Base-by-base conservation (phyloP, 805 yeast species). In the Candida quercuum region DNA sequence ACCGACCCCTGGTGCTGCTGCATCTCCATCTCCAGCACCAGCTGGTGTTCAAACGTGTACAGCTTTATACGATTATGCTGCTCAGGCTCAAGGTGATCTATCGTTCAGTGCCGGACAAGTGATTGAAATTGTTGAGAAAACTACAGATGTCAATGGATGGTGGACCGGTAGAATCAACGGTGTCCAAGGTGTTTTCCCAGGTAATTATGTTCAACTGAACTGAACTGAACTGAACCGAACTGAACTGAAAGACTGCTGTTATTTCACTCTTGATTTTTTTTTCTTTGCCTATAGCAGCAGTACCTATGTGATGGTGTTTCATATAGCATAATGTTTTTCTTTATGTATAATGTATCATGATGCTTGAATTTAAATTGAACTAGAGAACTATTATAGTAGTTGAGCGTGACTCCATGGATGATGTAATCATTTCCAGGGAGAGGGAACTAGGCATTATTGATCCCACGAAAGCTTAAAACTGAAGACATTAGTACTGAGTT, bases 81-180 rank as follows among this genome's bases (percentile, higher is more conserved):
- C 98, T 0, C 97, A 88, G 61, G 93, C 96, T 0, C 85, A 74
- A 23, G 98, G 98, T 17, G 99, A 93, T 57, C 70, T 93, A 54
- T 63, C 84, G 15, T 86, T 93, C 66, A 72, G 79, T 24, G 95
- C 95, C 0, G 99, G 98, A 17, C 83, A 89, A 16, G 73, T 78
- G 22, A 89, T 93, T 47, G 85, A 86, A 50, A 71, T 93, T 42
- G 76, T 88, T 3, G 85, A 87, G 56, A 80, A 86, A 54, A 83
- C 95, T 1, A 69, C 76, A 0, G 96, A 88, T 57, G 72, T 80
- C 37, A 87, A 86, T 52, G 99, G 95, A 6, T 93, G 99, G 99
- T 93, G 99, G 99, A 87, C 96, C 0, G 99, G 99, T 12, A 64
- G 71, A 28, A 66, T 74, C 45, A 86, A 87, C 51, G 97, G 96